Percentiles rank a stretch among this genome's conserved stretches.
Conservation (phyloP, 345 rosid genomes). For the Citrus australasica region DNA sequence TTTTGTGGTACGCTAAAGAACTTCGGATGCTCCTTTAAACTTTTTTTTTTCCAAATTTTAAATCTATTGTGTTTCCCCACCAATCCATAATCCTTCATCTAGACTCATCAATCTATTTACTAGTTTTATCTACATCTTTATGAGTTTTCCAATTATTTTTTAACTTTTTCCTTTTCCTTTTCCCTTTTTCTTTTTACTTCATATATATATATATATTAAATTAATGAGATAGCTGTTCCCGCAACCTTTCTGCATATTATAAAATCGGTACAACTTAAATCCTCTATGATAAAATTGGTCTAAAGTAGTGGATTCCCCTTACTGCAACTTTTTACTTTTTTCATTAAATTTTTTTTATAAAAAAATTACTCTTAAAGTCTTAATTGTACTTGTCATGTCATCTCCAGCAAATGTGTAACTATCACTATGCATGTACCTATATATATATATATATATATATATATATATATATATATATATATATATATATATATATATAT, state of each 20-base stretch:
- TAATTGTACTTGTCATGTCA: background rate
- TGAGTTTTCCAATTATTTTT: too few species aligned
- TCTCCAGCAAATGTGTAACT: background rate
- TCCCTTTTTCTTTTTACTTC: background rate
- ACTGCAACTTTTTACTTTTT: background rate
- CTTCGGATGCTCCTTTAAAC: background rate
- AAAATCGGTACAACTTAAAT: background rate
- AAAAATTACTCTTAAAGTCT: background rate
- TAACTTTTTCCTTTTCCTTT: background rate
- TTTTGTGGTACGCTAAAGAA: background rate
- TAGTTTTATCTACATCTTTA: too few species aligned
- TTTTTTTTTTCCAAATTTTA: too few species aligned
- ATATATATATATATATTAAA: background rate
- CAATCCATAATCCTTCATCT: too few species aligned
- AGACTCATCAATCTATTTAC: too few species aligned
- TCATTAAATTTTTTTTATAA: background rate
- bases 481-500: constrained; percentile 13
- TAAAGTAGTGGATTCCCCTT: background rate
- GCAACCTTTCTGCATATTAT: background rate
- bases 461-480: constrained; percentile 10
- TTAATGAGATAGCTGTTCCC: background rate
- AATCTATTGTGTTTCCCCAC: too few species aligned
- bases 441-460: too few species aligned
- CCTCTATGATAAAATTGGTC: background rate
- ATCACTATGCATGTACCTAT: constrained; percentile 3